Base-by-base conservation (phyloP, 2,329 filamentous ascomycete species). In the Akanthomyces lecanii region DNA sequence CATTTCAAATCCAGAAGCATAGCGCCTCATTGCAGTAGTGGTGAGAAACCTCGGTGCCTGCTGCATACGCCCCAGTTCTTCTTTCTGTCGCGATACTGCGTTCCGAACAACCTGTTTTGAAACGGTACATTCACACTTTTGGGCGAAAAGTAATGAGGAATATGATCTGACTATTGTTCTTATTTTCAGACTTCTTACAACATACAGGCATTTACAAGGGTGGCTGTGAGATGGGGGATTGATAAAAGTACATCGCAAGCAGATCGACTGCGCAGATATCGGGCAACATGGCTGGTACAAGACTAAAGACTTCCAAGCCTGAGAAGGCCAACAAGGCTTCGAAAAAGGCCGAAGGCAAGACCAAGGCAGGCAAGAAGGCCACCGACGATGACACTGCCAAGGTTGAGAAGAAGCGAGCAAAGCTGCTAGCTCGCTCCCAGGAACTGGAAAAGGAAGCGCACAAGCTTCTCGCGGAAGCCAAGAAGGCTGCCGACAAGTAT, bases 381-480 rank as follows among this genome's bases (percentile, higher is more conserved):
- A 11, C 8, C n/a, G 25, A 23, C 4, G 30, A 56, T 14, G 45
- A 55, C 12, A 50, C 23, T 18, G 44, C 30, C 23, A 62, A 44
- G 60, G 7, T 62, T 18, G 76, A 78, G 65, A 79, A 77, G 72
- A 74, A 71, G 54, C 74, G 73, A 45, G 68, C 71, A 56, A 75
- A 74, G 23, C 66, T 80, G 56, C 71, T 76, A 28, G 65, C 65
- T n/a, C 75, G 76, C 33, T 75, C 76, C 38, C 73, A 78, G 30
- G 76, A 76, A 68, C 72, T 80, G 42, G 75, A 79, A 68, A 69
- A 67, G 3, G 71, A 80, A 69, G 77, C 75, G 2, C 66, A 70
- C 25, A 76, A 77, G 70, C 64, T 83, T 40, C 67, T 78, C 67
- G 69, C 68, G 0, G 74, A 81, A 63, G 75, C 80, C 0, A 74